These are phyloP conservation scores for Poa pratensis DNA, from an alignment of 176 grass and related monocot genomes.

Conservation along the genomic window DNA sequence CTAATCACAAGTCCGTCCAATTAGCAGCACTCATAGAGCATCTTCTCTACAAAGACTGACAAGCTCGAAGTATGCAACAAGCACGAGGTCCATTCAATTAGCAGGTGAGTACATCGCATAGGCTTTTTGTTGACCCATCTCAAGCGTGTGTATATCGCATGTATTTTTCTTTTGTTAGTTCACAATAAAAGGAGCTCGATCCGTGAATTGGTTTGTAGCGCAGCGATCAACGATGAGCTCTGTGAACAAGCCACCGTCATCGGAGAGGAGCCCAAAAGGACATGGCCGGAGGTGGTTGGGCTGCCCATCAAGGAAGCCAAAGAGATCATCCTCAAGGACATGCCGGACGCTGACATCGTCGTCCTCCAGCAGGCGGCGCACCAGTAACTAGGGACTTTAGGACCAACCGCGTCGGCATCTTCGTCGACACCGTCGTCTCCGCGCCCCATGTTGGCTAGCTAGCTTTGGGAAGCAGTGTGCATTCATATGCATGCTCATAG, in stretches of 20 bases:
- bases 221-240: background rate
- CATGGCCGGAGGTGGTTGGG: background rate
- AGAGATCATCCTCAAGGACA: background rate
- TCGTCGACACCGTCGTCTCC: background rate
- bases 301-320: background rate
- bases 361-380: background rate
- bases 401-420: background rate
- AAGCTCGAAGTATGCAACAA: too few relatives aligned
- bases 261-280: background rate
- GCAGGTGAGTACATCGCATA: too few relatives aligned
- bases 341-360: background rate
- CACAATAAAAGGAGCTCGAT: too few relatives aligned
- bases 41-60: too few relatives aligned
- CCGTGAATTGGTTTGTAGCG: background rate
- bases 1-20: too few relatives aligned
- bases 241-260: background rate
- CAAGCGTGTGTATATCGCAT: too few relatives aligned
- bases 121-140: too few relatives aligned
- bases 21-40: too few relatives aligned
- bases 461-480: background rate
- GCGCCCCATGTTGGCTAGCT: background rate
- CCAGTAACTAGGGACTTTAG: background rate
- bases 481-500: too few relatives aligned
- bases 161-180: too few relatives aligned
- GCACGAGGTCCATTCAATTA: too few relatives aligned